phyloP scores from a whole-genome alignment of 2,329 filamentous ascomycete species.

The Aspergillus transmontanensis region DNA sequence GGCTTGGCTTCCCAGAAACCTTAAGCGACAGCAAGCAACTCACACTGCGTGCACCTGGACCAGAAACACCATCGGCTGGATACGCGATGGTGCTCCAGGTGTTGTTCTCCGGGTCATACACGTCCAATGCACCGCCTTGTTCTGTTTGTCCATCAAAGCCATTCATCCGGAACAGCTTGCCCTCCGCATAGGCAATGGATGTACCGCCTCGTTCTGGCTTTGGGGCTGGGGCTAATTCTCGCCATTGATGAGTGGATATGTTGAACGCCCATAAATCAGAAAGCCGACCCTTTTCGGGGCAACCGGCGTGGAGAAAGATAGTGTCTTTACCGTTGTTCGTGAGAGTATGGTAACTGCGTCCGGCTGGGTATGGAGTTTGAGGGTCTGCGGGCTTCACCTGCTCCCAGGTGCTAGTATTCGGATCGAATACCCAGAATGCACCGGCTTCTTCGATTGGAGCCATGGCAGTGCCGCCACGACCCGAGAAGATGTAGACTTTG shows the following conservation, averaged over 20 bases:
- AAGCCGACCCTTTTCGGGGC: constrained; percentile 63
- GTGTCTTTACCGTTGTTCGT: constrained; percentile 66
- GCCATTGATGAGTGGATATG: constrained; percentile 66
- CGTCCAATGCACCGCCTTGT: constrained; percentile 71
- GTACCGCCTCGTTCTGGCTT: constrained; percentile 68
- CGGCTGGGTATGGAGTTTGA: constrained; percentile 55
- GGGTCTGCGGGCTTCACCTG: constrained; percentile 60
- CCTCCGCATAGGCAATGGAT: constrained; percentile 65
- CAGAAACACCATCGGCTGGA: constrained; percentile 46
- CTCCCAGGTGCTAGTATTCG: constrained; percentile 65
- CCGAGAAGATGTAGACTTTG: constrained; percentile 79
- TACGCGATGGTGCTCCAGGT: constrained; percentile 41
- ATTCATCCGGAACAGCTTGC: constrained; percentile 74
- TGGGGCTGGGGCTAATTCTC: constrained; percentile 66
- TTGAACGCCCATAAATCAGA: constrained; percentile 80
- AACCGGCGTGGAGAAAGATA: constrained; percentile 77
- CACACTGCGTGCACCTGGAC: constrained; percentile 55
- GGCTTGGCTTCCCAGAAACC: constrained; percentile 35
- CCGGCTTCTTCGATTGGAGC: constrained; percentile 73
- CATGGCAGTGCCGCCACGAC: constrained; percentile 70
- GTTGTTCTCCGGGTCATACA: constrained; percentile 48
- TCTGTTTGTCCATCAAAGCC: constrained; percentile 74
- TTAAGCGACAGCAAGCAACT: constrained; percentile 47
- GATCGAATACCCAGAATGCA: constrained; percentile 75
- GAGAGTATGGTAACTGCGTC: constrained; percentile 71